Evolutionary conservation across 768 basidiomycete genomes (phyloP), one percentile per base, ranked within the genome.

Genomic region (Amanita inopinata): DNA sequence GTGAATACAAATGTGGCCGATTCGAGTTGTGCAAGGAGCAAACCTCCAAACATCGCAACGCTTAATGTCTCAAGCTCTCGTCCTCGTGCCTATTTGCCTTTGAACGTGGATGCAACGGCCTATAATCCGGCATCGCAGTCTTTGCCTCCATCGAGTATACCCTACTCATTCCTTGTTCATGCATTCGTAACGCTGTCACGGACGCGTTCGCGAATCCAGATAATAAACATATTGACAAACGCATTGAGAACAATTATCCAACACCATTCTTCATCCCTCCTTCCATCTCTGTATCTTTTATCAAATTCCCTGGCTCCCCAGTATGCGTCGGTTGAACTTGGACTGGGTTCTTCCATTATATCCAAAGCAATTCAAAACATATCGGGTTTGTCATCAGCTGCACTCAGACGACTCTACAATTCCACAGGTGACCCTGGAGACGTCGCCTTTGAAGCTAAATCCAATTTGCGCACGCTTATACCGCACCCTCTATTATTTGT

Each of bases 361-460:
- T 77, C 78, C 1, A 77, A 74, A 45, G 75, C 81, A 5, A 73
- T 87, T n/a, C 80, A 78, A 52, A 71, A 78, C 46, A 72, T 83
- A 23, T 87, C 83, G 11, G 83, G 84, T 15, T 62, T 84, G 22
- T 71, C 74, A 4, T 51, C 69, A 14, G 58, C 67, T 5, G 71
- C 80, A 9, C 69, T 83, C 34, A 78, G 66, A 58, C 72, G 65
- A 43, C 59, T 90, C 10, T 86, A 87, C 57, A 82, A 79, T 48
- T 63, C 72, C 33, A 76, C 67, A 24, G 92, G 92, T 3, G 92
- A 96, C 60, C 73, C 78, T 18, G 92, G 92, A 0, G 88, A 92
- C 55, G 87, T 92, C 5, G 92, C 92, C 1, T 90, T 79, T 52
- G 74, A 77, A 45, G 88, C 90, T 7, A 90, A 83, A 56, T 76